Evolutionary conservation across 2,329 filamentous ascomycete species (phyloP).

Genomic region (Aspergillus persii): DNA sequence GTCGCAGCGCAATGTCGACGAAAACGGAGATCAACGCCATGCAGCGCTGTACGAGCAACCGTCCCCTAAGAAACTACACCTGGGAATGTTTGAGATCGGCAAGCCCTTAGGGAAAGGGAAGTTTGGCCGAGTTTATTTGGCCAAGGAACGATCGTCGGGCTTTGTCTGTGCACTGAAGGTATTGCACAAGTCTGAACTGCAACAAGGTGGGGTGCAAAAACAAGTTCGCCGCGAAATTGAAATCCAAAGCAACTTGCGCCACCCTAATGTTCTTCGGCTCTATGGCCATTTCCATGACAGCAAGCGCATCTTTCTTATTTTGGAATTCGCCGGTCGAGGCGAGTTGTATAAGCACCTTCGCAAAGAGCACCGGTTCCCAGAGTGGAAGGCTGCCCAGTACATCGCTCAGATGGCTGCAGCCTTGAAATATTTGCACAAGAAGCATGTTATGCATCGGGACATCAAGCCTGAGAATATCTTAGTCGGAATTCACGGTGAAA

Average conservation of each 20-base stretch:
- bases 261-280: slow-evolving; percentile 79
- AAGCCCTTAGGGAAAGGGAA: slow-evolving; percentile 84
- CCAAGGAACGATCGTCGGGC: slow-evolving; percentile 71
- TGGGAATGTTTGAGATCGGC: slow-evolving; percentile 93
- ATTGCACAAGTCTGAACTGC: slow-evolving; percentile 78
- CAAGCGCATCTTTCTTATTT: slow-evolving; percentile 82
- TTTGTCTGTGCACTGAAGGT: slow-evolving; percentile 88
- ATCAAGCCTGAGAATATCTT: slow-evolving; percentile 99
- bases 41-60: slow-evolving; percentile 58
- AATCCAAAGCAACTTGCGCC: slow-evolving; percentile 82
- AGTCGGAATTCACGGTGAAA: slow-evolving; percentile 92
- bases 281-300: slow-evolving; percentile 88
- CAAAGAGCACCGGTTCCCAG: slow-evolving; percentile 74
- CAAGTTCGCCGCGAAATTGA: slow-evolving; percentile 86
- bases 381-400: slow-evolving; percentile 84
- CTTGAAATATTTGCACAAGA: slow-evolving; percentile 86
- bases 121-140: slow-evolving; percentile 82
- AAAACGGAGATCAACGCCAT: slow-evolving; percentile 34
- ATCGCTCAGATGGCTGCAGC: slow-evolving; percentile 89
- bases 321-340: slow-evolving; percentile 82
- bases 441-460: slow-evolving; percentile 95
- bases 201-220: slow-evolving; percentile 79
- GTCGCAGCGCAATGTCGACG: slow-evolving; percentile 48
- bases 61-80: slow-evolving; percentile 64
- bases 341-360: slow-evolving; percentile 86